Conservation (phyloP, 306 rosid genomes). For the Dicorynia guianensis region DNA sequence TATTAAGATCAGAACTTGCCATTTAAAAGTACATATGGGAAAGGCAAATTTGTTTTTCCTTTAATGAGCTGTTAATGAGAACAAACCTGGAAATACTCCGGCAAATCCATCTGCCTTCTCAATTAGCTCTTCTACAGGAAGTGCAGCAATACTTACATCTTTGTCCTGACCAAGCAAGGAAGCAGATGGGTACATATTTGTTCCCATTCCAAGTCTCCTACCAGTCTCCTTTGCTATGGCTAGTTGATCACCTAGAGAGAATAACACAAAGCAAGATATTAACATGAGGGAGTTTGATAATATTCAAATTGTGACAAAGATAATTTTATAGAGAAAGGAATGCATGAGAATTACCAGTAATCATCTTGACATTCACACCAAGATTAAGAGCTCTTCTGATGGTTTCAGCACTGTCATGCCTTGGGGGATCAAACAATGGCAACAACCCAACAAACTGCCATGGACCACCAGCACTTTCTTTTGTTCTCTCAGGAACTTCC, state of each 20-base stretch:
- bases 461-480: slow-evolving; percentile 78
- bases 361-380: slow-evolving; percentile 99
- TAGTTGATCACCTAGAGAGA: slow-evolving; percentile 85
- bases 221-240: slow-evolving; percentile 99
- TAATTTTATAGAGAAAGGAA: not conserved
- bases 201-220: slow-evolving; percentile 98
- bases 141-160: slow-evolving; percentile 81
- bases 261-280: slow-evolving; percentile 33
- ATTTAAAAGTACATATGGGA: not conserved
- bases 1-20: slow-evolving; percentile 12
- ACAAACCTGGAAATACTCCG: slow-evolving; percentile 95
- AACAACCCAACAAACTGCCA: slow-evolving; percentile 97
- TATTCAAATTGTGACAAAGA: not conserved
- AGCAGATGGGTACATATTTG: slow-evolving; percentile 98
- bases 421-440: slow-evolving; percentile 94
- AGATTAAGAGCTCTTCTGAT: slow-evolving; percentile 94
- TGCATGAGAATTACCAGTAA: slow-evolving; percentile 70
- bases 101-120: slow-evolving; percentile 99
- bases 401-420: slow-evolving; percentile 99
- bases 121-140: slow-evolving; percentile 93
- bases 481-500: slow-evolving; percentile 88
- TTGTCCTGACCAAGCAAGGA: slow-evolving; percentile 93
- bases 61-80: slow-evolving; percentile 7
- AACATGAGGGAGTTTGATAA: slow-evolving; percentile 21
- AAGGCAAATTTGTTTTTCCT: not conserved